A percentile compares a stretch with the other conserved stretches of the same genome.
Conservation (phyloP, 2,329 filamentous ascomycete genomes). For the Pseudogymnoascus sp. region DNA sequence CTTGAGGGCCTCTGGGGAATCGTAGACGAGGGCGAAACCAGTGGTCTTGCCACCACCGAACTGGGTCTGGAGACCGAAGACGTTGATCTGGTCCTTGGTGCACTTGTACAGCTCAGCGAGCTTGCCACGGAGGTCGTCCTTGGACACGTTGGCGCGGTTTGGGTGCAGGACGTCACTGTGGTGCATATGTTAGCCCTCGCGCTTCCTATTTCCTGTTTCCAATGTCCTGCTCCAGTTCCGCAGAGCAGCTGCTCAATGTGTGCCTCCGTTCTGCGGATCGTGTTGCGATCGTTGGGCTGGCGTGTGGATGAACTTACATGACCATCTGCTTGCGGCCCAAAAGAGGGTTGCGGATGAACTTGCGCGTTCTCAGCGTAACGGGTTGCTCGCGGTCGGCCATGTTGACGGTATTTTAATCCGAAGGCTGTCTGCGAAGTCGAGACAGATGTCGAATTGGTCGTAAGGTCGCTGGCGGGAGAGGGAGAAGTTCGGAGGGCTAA, state of each 20-base stretch:
- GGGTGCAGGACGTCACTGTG: slow-evolving; percentile 98
- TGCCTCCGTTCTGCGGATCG: slow-evolving; percentile 14
- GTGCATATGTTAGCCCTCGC: slow-evolving; percentile 8
- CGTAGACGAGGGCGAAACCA: slow-evolving; percentile 97
- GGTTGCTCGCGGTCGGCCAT: slow-evolving; percentile 80
- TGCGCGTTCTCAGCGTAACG: slow-evolving; percentile 92
- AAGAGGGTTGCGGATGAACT: slow-evolving; percentile 99
- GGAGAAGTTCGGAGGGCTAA: slow-evolving; percentile 13
- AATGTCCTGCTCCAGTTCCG: slow-evolving; percentile 13
- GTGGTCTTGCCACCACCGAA: slow-evolving; percentile 99
- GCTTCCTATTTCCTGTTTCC: slow-evolving; percentile 7
- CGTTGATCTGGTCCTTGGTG: slow-evolving; percentile 92
- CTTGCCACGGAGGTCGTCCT: slow-evolving; percentile 96
- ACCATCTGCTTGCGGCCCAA: slow-evolving; percentile 99
- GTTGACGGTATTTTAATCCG: slow-evolving; percentile 46
- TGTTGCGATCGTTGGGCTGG: slow-evolving; percentile 3
- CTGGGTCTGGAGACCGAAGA: slow-evolving; percentile 97
- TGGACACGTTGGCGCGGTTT: slow-evolving; percentile 95
- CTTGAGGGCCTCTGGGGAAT: slow-evolving; percentile 96
- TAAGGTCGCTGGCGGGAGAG: slow-evolving; percentile 19
- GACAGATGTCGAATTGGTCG: slow-evolving; percentile 25
- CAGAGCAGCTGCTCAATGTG: slow-evolving; percentile 3
- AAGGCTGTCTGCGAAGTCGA: slow-evolving; percentile 27
- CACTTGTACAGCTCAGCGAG: slow-evolving; percentile 95
- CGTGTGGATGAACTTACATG: slow-evolving; percentile 63